Conservation (phyloP, 192 early-diverging fungal genomes). For the Coemansia sp. region DNA sequence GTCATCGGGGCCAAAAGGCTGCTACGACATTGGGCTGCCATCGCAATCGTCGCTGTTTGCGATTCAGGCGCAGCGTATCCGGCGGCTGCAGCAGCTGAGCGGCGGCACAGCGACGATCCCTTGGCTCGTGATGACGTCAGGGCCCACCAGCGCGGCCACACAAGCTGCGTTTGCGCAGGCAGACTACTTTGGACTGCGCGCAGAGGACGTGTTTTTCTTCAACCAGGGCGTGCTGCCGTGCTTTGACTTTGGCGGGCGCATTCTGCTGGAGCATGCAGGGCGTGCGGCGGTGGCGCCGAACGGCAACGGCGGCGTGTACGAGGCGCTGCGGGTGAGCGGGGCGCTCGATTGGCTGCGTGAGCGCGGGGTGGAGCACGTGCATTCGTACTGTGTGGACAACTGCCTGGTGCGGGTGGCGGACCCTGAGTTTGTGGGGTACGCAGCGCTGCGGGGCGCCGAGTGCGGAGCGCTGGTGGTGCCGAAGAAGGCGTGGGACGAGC, state of each 20-base stretch:
- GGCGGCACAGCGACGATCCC: slow-evolving; percentile 69
- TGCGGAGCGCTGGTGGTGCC: slow-evolving; percentile 95
- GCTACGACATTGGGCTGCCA: slow-evolving; percentile 91
- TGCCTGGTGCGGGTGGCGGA: slow-evolving; percentile 95
- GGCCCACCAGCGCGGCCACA: slow-evolving; percentile 83
- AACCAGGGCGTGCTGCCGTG: slow-evolving; percentile 95
- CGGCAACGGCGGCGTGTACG: slow-evolving; percentile 95
- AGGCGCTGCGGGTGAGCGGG: slow-evolving; percentile 81
- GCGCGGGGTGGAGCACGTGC: slow-evolving; percentile 84
- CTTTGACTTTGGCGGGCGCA: slow-evolving; percentile 88
- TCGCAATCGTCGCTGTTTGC: slow-evolving; percentile 88
- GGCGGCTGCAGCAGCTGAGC: slow-evolving; percentile 71
- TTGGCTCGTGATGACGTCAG: slow-evolving; percentile 99
- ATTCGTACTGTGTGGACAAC: slow-evolving; percentile 98
- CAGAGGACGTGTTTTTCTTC: slow-evolving; percentile 90
- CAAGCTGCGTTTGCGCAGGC: slow-evolving; percentile 74
- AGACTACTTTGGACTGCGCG: slow-evolving; percentile 84
- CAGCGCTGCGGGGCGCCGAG: slow-evolving; percentile 81
- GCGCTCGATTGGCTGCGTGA: slow-evolving; percentile 76
- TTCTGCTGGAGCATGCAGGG: slow-evolving; percentile 81
- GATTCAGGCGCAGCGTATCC: slow-evolving; percentile 92
- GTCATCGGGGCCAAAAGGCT: slow-evolving; percentile 85
- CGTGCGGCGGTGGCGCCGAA: slow-evolving; percentile 81
- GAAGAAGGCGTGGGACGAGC: slow-evolving; percentile 82
- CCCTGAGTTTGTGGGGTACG: slow-evolving; percentile 94